Conservation (phyloP, 805 yeast species). For the Candida qinlingensis region DNA sequence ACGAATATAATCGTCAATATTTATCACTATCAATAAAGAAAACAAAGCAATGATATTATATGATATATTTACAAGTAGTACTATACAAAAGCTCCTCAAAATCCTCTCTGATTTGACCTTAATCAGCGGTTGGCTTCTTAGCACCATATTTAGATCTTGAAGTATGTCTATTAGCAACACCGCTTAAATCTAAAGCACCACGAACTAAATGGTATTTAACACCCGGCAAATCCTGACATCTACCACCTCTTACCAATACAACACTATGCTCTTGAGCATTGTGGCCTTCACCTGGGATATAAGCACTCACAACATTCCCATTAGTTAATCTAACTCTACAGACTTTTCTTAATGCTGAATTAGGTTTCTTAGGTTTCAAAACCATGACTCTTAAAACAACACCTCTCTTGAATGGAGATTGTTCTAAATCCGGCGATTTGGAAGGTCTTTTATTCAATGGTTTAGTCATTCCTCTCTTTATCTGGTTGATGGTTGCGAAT, state of each 20-base stretch:
- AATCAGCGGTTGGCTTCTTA: conserved; percentile 61
- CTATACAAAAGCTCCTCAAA: neutral
- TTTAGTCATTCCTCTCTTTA: conserved; percentile 59
- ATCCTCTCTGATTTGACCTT: neutral
- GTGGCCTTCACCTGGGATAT: conserved; percentile 98
- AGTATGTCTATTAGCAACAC: conserved; percentile 88
- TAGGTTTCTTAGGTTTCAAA: conserved; percentile 95
- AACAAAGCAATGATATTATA: conserved; percentile 1
- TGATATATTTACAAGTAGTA: conserved; percentile 9
- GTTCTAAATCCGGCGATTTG: conserved; percentile 76
- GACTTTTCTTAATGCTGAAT: conserved; percentile 96
- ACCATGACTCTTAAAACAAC: conserved; percentile 93
- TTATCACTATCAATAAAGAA: neutral
- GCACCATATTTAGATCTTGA: conserved; percentile 94
- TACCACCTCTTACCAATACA: conserved; percentile 95
- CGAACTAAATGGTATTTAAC: conserved; percentile 91
- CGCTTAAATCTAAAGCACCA: conserved; percentile 89
- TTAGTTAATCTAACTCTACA: conserved; percentile 90
- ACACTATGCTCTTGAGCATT: conserved; percentile 97
- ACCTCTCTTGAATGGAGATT: conserved; percentile 86
- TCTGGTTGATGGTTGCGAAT: conserved; percentile 71
- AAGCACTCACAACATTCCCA: conserved; percentile 85
- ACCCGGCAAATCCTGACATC: conserved; percentile 98
- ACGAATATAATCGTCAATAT: no score
- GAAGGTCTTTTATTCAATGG: conserved; percentile 43